Base-by-base conservation (phyloP, 768 basidiomycete genomes). In the Serendipita indica region DNA sequence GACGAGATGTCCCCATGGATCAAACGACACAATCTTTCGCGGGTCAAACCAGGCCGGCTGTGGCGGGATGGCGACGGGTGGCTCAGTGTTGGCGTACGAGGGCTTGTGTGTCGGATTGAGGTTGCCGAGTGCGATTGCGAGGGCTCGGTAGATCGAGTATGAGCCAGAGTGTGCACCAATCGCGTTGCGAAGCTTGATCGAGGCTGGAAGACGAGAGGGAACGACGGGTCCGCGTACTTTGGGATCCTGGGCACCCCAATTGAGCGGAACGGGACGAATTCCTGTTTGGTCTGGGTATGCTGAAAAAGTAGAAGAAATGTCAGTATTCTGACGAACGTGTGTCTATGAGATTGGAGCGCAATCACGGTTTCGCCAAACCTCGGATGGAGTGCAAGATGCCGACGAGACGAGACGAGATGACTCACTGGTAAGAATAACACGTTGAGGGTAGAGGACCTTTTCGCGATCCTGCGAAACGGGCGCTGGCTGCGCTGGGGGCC, bases 241-340 rank as follows among this genome's bases (percentile, higher is more conserved):
- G 20, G 87, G 75, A 43, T 80, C 75, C 2, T 74, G 27, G 0
- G 84, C 86, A 25, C 90, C 92, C 94, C 94, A 97, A 25, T 74
- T 71, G 18, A 98, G 75, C 0, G 82, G 80, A 66, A 80, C 77
- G 0, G 94, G 93, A 35, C 77, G 73, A 67, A 93, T 89, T 5
- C 89, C 89, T 66, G 88, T 82, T 66, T 96, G 91, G 65, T 86
- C 87, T n/a, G 93, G 91, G 69, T 96, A 94, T 1, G 90, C 75
- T 79, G 61, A 37, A 20, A 39, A 34, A n/a, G 12, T 18, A 54
- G 7, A n/a, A 43, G 41, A 43, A 6, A 43, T 43, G 49, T 54
- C 49, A n/a, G 18, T 56, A 41, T 28, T 25, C 14, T 16, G 33
- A 39, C 60, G 58, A 39, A 34, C 39, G 33, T 57, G 54, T 35